Percentiles rank a stretch among this genome's conserved stretches.
These are phyloP conservation scores for Pyricularia sp. DNA, from an alignment of 2,329 filamentous ascomycete genomes.

Conservation along the genomic window DNA sequence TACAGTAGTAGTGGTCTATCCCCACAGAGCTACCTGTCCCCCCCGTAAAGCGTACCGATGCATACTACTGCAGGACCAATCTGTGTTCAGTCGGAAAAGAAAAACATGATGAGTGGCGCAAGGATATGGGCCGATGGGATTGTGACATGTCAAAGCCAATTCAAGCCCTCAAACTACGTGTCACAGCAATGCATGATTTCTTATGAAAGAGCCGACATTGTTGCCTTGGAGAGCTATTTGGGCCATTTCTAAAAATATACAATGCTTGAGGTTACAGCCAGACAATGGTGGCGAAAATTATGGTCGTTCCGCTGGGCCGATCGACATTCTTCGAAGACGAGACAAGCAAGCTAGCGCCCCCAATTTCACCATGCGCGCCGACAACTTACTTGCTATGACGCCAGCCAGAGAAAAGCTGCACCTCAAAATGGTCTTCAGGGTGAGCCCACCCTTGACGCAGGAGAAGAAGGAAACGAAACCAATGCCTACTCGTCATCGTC, in stretches of 20 bases:
- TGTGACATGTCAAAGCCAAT: too few relatives aligned
- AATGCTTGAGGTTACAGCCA: background rate
- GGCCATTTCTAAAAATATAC: background rate
- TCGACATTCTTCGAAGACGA: background rate
- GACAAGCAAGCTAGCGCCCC: background rate
- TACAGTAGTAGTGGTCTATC: background rate
- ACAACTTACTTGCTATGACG: background rate
- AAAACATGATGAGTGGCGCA: too few relatives aligned
- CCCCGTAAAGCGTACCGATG: background rate
- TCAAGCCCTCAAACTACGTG: background rate
- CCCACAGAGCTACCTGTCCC: background rate
- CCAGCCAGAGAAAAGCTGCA: background rate
- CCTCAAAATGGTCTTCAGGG: background rate
- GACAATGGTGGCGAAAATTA: background rate
- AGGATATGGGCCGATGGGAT: too few relatives aligned
- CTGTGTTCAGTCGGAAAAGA: too few relatives aligned
- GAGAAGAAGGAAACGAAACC: background rate
- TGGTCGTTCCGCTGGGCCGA: background rate
- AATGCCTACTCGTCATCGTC: conserved; percentile 16
- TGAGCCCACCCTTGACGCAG: background rate
- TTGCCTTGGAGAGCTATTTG: background rate
- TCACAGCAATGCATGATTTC: background rate
- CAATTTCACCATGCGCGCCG: background rate
- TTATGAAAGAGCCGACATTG: background rate
- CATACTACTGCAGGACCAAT: background rate